Evolutionary conservation across 192 early-diverging fungal species (phyloP).

Genomic region (Linnemannia hyalina): DNA sequence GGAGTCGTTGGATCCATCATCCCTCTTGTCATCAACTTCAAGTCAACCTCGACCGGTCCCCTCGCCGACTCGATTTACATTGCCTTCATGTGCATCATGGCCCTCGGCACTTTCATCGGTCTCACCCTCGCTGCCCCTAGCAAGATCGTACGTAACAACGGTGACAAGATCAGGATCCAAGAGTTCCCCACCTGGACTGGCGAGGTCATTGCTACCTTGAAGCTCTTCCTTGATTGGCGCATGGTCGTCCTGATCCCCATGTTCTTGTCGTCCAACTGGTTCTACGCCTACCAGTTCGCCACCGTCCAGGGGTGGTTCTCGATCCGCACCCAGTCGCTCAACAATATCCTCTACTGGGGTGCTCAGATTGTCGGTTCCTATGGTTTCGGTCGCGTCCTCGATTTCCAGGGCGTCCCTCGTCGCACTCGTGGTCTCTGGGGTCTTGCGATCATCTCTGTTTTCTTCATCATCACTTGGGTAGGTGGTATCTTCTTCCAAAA

Average conservation of each 20-base stretch:
- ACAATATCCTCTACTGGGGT: slow-evolving; percentile 78
- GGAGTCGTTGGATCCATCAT: slow-evolving; percentile 82
- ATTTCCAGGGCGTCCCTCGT: slow-evolving; percentile 63
- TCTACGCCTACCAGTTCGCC: slow-evolving; percentile 72
- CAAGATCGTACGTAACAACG: slow-evolving; percentile 73
- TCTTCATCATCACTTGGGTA: slow-evolving; percentile 68
- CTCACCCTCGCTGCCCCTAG: slow-evolving; percentile 63
- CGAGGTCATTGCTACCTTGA: slow-evolving; percentile 60
- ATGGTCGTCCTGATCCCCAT: slow-evolving; percentile 58
- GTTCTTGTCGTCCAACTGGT: slow-evolving; percentile 74
- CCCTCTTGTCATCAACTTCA: slow-evolving; percentile 75
- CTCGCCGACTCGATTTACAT: slow-evolving; percentile 78
- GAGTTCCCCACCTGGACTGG: slow-evolving; percentile 71
- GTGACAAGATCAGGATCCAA: slow-evolving; percentile 69
- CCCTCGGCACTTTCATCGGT: slow-evolving; percentile 64
- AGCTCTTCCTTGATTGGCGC: slow-evolving; percentile 70
- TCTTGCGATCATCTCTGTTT: slow-evolving; percentile 56
- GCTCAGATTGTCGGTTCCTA: slow-evolving; percentile 76
- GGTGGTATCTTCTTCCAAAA: slow-evolving; percentile 67
- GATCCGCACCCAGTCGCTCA: slow-evolving; percentile 72
- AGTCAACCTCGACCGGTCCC: slow-evolving; percentile 48
- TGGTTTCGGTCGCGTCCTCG: slow-evolving; percentile 69
- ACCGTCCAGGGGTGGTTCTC: slow-evolving; percentile 72
- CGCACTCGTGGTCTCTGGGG: slow-evolving; percentile 70
- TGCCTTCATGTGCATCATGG: slow-evolving; percentile 75